Evolutionary conservation across 2,329 filamentous ascomycete species (phyloP), one percentile per base, ranked within the genome.

Genomic region (Botrytis hyacinthi): DNA sequence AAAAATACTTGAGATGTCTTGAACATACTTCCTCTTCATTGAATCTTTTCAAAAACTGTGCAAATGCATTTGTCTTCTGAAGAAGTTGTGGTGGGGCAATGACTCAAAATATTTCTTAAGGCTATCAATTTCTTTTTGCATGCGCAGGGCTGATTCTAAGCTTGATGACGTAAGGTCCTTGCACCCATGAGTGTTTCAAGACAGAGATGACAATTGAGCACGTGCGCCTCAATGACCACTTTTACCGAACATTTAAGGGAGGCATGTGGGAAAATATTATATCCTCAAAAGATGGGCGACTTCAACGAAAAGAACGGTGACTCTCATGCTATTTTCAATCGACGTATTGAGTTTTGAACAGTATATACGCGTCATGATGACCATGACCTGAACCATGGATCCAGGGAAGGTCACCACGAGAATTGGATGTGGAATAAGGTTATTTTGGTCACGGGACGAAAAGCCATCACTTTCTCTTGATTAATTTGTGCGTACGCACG

Each of bases 11-110:
- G 73, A 67, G 68, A 73, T 54, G 46, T 74, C 37, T 59, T 77
- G 67, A 71, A 78, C 78, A 79, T 79, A 72, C 77, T 79, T 76
- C 70, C 61, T 51, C 61, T 66, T 44, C 70, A n/a, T 29, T 51
- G 48, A 32, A 7, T n/a, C 10, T 26, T 51, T 54, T 54, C 37
- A 72, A 66, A 54, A 42, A 54, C n/a, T 57, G 46, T 40, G 46
- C n/a, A 72, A 44, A 66, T 46, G 20, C 54, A 70, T 70, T 61
- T 70, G 68, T 46, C 12, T 69, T 57, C 66, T 32, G 18, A 57
- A 44, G 20, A 69, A 57, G 32, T 67, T n/a, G 65, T 69, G 48
- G 66, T 57, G 66, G 48, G 48, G 66, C 48, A 69, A 57, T 69
- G 66, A 68, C 35, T 68, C 66, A 67, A 68, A 68, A 68, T 68